Conservation (phyloP, 2,329 filamentous ascomycete species). For the Ophiosphaerella korrae region DNA sequence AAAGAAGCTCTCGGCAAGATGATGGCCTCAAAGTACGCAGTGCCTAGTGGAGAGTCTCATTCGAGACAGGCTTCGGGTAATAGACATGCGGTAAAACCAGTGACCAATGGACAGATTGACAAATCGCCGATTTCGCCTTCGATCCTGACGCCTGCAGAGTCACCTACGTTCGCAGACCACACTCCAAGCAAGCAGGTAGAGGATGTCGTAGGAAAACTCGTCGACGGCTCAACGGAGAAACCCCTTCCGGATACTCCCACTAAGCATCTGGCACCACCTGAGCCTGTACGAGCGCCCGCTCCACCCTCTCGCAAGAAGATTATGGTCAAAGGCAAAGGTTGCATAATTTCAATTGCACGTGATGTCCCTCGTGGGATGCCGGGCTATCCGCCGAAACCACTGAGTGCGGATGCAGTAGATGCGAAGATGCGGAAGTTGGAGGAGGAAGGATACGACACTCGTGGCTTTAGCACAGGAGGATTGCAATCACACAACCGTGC, state of each 20-base stretch:
- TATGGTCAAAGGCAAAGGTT: constrained; percentile 53
- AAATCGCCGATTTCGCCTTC: constrained; percentile 27
- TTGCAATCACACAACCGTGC: constrained; percentile 64
- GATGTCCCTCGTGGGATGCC: constrained; percentile 49
- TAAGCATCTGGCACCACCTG: constrained; percentile 22
- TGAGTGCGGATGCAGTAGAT: constrained; percentile 59
- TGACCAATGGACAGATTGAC: constrained; percentile 21
- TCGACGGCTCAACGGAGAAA: constrained; percentile 5
- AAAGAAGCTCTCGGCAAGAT: constrained; percentile 48
- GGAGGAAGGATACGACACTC: constrained; percentile 69
- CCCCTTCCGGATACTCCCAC: constrained; percentile 9
- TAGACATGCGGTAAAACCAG: constrained; percentile 14
- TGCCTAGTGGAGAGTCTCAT: constrained; percentile 41
- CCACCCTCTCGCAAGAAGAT: constrained; percentile 53
- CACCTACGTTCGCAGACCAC: constrained; percentile 24
- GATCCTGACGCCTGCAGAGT: constrained; percentile 19
- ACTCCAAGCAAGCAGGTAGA: constrained; percentile 21
- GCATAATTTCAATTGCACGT: constrained; percentile 52
- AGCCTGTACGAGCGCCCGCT: constrained; percentile 22
- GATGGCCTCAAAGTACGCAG: constrained; percentile 49
- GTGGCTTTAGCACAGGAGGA: constrained; percentile 63
- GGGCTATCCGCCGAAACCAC: constrained; percentile 50
- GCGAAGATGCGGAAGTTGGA: constrained; percentile 70
- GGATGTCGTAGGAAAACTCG: constrained; percentile 3
- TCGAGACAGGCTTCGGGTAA: constrained; percentile 35